Evolutionary conservation across 140 eudicot species (phyloP).

Genomic region (Ambrosia hybrid): DNA sequence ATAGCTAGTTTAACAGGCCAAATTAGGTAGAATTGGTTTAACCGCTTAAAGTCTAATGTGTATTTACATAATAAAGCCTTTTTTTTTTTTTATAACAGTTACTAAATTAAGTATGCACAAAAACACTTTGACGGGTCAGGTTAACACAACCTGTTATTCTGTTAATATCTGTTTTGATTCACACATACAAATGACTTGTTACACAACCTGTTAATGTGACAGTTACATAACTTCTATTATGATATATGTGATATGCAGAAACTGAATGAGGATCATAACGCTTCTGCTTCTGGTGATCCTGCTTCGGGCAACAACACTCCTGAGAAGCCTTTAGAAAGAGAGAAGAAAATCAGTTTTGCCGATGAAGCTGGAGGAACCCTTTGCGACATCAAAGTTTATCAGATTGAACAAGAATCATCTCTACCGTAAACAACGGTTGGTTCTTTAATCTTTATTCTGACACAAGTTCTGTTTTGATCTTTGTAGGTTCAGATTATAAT

Average conservation of each 20-base stretch:
- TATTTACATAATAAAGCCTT: background rate
- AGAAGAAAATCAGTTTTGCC: conserved; percentile 44
- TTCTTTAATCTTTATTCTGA: background rate
- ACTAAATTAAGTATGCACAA: background rate
- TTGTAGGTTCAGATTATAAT: background rate
- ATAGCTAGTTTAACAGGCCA: background rate
- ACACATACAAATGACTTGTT: background rate
- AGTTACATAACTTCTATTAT: conserved; percentile 1
- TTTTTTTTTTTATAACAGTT: background rate
- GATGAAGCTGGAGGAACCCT: conserved; percentile 94
- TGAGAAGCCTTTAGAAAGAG: conserved; percentile 26
- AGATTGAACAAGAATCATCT: conserved; percentile 29
- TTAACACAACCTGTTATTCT: background rate
- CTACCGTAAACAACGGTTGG: background rate
- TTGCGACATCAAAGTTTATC: conserved; percentile 65
- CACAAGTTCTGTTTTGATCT: background rate
- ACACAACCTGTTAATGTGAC: background rate
- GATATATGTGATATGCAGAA: conserved; percentile 37
- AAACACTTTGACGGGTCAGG: background rate
- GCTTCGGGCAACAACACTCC: conserved; percentile 25
- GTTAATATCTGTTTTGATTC: background rate
- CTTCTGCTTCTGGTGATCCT: conserved; percentile 27
- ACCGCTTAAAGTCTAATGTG: background rate
- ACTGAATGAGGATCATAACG: conserved; percentile 39
- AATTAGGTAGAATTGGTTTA: too few relatives aligned